phyloP scores from a whole-genome alignment of 129 eudicot species.

The Tagetes erecta region DNA sequence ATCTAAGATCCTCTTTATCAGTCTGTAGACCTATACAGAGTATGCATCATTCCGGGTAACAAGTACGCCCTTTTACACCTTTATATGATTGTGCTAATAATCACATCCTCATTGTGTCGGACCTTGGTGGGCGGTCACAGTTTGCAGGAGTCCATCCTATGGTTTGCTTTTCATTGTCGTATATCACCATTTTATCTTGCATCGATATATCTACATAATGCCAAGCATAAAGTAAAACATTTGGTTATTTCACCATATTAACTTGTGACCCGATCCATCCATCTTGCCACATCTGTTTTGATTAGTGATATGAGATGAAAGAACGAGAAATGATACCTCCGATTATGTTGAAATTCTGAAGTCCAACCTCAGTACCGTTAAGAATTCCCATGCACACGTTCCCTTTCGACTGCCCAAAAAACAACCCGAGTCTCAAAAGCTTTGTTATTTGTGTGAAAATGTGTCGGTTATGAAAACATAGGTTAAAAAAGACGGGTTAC shows the following conservation, averaged over 20 bases:
- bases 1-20: slow-evolving; percentile 22
- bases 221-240: neutral
- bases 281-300: neutral
- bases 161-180: slow-evolving; percentile 75
- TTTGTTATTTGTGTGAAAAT: neutral
- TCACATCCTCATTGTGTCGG: slow-evolving; percentile 33
- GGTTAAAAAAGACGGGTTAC: slow-evolving; percentile 37
- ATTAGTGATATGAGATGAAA: neutral
- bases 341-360: slow-evolving; percentile 71
- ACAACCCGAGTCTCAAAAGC: neutral
- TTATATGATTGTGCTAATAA: slow-evolving; percentile 11
- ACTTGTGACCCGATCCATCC: neutral
- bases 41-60: slow-evolving; percentile 20
- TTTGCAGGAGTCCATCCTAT: slow-evolving; percentile 87
- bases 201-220: slow-evolving; percentile 74
- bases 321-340: slow-evolving; percentile 58
- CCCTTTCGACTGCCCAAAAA: slow-evolving; percentile 57
- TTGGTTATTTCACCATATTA: neutral
- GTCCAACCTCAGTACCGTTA: slow-evolving; percentile 92
- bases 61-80: slow-evolving; percentile 21
- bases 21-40: slow-evolving; percentile 28
- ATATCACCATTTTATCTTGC: slow-evolving; percentile 93
- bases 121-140: slow-evolving; percentile 61
- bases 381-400: slow-evolving; percentile 85
- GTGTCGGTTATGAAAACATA: neutral